Evolutionary conservation across 208 protist genomes (phyloP).

Genomic region (Leishmania lainsoni): DNA sequence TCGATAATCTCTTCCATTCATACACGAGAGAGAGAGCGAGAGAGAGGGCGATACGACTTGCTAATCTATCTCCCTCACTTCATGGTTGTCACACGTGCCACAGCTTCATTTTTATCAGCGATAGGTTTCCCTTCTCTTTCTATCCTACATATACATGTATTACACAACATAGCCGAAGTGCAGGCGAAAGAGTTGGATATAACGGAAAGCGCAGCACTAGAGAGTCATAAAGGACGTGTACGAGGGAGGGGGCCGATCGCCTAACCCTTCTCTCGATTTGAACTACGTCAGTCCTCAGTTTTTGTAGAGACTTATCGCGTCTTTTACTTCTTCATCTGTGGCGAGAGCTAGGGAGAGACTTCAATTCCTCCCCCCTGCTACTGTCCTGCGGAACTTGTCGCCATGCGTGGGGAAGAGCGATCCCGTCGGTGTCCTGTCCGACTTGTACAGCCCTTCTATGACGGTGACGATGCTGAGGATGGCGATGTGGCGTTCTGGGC

Average conservation of each 20-base stretch:
- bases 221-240: neutral
- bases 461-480: neutral
- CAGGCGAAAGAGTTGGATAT: neutral
- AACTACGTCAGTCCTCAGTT: neutral
- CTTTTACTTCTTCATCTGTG: neutral
- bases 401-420: constrained; percentile 1
- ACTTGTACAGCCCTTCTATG: constrained; percentile 19
- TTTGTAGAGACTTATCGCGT: neutral
- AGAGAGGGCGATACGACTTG: neutral
- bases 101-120: neutral
- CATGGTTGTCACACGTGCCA: neutral
- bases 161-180: neutral
- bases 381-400: neutral
- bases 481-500: neutral
- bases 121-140: neutral
- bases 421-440: neutral
- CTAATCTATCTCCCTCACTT: neutral
- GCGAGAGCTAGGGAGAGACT: neutral
- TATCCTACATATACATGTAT: neutral
- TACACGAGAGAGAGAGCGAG: neutral
- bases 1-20: neutral
- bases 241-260: neutral
- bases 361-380: neutral
- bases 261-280: neutral
- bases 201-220: neutral